These are phyloP conservation scores for Vicia sativa DNA, from an alignment of 306 rosid species.

Conservation along the genomic window DNA sequence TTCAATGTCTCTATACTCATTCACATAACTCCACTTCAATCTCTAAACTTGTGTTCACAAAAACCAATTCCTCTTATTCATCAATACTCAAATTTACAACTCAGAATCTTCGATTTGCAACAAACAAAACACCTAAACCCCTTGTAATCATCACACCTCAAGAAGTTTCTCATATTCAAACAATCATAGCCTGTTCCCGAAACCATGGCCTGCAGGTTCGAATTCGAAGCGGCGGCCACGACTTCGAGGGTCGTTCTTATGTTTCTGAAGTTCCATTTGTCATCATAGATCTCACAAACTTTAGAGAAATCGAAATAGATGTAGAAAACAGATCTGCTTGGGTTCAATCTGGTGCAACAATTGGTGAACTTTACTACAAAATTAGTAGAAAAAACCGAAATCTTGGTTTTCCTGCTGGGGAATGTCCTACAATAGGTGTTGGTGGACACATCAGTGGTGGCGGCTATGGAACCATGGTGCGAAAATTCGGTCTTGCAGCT, in stretches of 20 bases:
- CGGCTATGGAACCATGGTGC: conserved; percentile 39
- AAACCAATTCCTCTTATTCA: conserved; percentile 50
- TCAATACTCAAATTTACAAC: conserved; percentile 40
- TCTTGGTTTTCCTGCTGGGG: conserved; percentile 41
- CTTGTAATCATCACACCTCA: conserved; percentile 36
- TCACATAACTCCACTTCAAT: conserved; percentile 41
- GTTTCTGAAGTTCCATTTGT: conserved; percentile 37
- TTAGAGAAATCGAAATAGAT: not conserved
- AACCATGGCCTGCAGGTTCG: conserved; percentile 12
- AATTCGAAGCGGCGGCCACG: conserved; percentile 44
- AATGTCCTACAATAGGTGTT: conserved; percentile 38
- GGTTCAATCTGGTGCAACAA: conserved; percentile 48
- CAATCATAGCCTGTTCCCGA: conserved; percentile 33
- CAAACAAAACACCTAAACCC: conserved; percentile 33
- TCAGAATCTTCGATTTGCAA: conserved; percentile 46
- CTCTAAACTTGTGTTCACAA: conserved; percentile 50
- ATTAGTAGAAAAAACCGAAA: conserved; percentile 30
- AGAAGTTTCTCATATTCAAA: conserved; percentile 41
- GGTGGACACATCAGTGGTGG: conserved; percentile 51
- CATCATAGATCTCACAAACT: conserved; percentile 25
- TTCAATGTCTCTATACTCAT: conserved; percentile 20
- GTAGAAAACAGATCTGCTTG: conserved; percentile 34
- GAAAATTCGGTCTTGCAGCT: conserved; percentile 43
- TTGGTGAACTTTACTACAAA: conserved; percentile 42
- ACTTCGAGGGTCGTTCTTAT: conserved; percentile 46